Base-by-base conservation (phyloP, 495 filamentous ascomycete species). In the Aspergillus bridgeri region DNA sequence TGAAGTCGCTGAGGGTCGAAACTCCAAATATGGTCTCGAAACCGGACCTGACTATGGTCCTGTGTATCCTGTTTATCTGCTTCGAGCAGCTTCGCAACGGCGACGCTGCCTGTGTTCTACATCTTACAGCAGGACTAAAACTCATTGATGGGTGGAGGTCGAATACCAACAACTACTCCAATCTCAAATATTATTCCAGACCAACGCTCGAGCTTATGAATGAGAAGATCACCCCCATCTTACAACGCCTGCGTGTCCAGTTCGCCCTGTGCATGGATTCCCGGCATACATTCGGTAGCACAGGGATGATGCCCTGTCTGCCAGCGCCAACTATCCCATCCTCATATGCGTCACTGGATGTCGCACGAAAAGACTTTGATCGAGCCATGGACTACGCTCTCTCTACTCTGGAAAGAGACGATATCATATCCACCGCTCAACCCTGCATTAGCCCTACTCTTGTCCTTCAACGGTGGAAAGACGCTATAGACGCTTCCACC, bases 41-140 rank as follows among this genome's bases (percentile, higher is more conserved):
- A 13, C 33, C 33, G 9, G 33, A 38, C 17, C 7, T 38, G 33
- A 38, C 13, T 6, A 20, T 62, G 50, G 38, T 20, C 15, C 33
- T 62, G 1, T 62, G 60, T n/a, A 51, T 62, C 11, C 46, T 62
- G 4, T 62, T 62, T 13, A 49, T 62, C 17, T 62, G 60, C 23
- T 62, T 62, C 19, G 60, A 62, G 25, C 60, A 62, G 33, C 54
- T 62, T 18, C 51, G 55, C 48, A 62, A 23, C 17, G 55, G 55
- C 6, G 60, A 62, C 46, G 60, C 54, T 20, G 44, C 60, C 2
- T 58, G 60, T 49, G 11, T 62, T 2, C 1, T 62, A 4, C 55
- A 62, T 4, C 13, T 62, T 7, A 62, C 19, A 0, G 55, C 60
- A 1, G 60, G 33, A 38, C 33, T 38, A 4, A 38, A 38, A 3